Conservation (phyloP, 345 rosid species). For the Clausena lansium region DNA sequence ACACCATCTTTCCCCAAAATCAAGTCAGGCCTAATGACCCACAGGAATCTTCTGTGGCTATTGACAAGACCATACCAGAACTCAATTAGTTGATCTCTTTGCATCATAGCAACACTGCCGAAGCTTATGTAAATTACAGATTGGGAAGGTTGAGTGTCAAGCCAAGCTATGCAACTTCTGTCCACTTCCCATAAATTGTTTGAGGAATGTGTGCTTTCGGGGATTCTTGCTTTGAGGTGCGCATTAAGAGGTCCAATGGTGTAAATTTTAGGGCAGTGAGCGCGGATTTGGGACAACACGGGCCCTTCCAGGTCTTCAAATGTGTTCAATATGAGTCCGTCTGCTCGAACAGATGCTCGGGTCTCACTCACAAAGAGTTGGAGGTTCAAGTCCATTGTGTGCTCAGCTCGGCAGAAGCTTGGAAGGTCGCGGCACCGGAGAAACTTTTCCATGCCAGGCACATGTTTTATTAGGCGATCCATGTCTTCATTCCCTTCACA, state of each 20-base stretch:
- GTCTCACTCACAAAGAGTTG: conserved; percentile 27
- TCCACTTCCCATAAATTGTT: conserved; percentile 40
- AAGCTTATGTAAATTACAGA: conserved; percentile 46
- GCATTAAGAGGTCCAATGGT: conserved; percentile 57
- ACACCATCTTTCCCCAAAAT: not conserved
- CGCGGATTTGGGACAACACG: conserved; percentile 41
- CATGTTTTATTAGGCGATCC: conserved; percentile 36
- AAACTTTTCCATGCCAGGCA: conserved; percentile 46
- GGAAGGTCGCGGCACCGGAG: conserved; percentile 56
- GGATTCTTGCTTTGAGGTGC: conserved; percentile 32
- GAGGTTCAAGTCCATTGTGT: conserved; percentile 12
- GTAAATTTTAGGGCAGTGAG: conserved; percentile 36
- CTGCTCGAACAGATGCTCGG: conserved; percentile 23
- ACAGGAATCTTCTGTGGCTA: not conserved
- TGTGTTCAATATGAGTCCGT: conserved; percentile 62
- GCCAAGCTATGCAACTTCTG: not conserved
- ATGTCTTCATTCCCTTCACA: conserved; percentile 40
- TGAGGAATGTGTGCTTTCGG: not conserved
- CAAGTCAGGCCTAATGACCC: not conserved
- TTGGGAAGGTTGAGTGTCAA: not conserved
- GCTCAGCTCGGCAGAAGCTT: conserved; percentile 32
- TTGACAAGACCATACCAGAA: not conserved
- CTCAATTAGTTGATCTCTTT: conserved; percentile 23
- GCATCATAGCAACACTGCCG: conserved; percentile 37
- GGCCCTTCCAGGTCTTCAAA: conserved; percentile 58